A percentile compares a stretch with the other conserved stretches of the same genome.
These are phyloP conservation scores for Fusarium sp. DNA, from an alignment of 2,329 filamentous ascomycete genomes.

Conservation along the genomic window DNA sequence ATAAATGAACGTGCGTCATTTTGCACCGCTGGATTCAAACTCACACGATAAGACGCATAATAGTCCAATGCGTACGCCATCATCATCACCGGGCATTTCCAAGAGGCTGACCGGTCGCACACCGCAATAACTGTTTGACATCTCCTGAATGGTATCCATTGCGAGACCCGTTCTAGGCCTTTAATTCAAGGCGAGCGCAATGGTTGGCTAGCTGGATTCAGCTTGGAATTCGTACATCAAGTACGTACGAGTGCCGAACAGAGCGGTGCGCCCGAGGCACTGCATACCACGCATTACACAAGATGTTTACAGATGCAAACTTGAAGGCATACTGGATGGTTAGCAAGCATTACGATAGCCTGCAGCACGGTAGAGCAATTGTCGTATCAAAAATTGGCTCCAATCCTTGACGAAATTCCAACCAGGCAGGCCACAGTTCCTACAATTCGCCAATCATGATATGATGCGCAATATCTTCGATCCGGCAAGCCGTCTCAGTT, in stretches of 20 bases:
- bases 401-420: neutral
- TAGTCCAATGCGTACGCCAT: constrained; percentile 33
- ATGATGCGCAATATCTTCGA: constrained; percentile 11
- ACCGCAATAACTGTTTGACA: constrained; percentile 4
- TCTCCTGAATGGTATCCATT: constrained; percentile 8
- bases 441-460: constrained; percentile 21
- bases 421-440: constrained; percentile 10
- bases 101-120: constrained; percentile 37
- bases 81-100: constrained; percentile 23
- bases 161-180: constrained; percentile 5
- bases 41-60: constrained; percentile 40
- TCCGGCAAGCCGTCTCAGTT: constrained; percentile 3
- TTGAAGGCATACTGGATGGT: constrained; percentile 5
- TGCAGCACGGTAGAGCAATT: constrained; percentile 23
- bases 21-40: constrained; percentile 35
- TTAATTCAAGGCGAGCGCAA: constrained; percentile 30
- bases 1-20: constrained; percentile 24
- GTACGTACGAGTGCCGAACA: constrained; percentile 15
- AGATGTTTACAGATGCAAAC: constrained; percentile 15
- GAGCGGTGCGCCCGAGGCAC: constrained; percentile 13
- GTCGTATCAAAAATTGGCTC: constrained; percentile 22
- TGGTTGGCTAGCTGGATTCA: constrained; percentile 11
- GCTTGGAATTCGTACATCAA: constrained; percentile 22
- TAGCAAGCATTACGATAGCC: constrained; percentile 1
- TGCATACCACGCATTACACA: constrained; percentile 15